A percentile compares a stretch with the other conserved stretches of the same genome.
These are phyloP conservation scores for Coprinopsis cinerea DNA, from an alignment of 768 basidiomycete genomes.

Conservation along the genomic window DNA sequence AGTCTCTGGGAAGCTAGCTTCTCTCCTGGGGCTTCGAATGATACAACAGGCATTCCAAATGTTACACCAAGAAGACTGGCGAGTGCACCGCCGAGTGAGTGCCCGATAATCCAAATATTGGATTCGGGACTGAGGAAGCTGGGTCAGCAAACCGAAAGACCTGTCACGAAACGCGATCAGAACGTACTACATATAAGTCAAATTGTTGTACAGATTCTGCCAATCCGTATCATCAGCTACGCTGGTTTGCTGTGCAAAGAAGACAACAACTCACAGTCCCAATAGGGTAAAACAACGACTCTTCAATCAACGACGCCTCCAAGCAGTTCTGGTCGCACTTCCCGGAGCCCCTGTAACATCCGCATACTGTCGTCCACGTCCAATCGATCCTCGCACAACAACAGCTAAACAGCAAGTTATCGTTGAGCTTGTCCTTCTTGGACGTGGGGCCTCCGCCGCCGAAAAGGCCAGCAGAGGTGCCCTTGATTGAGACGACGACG, in stretches of 20 bases:
- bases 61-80: constrained; percentile 82
- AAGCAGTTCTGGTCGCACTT: constrained; percentile 80
- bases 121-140: constrained; percentile 52
- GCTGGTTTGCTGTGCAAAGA: background rate
- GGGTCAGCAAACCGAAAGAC: background rate
- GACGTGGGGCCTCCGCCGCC: constrained; percentile 78
- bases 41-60: constrained; percentile 82
- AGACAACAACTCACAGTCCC: constrained; percentile 59
- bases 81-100: constrained; percentile 67
- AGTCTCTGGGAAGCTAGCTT: constrained; percentile 70
- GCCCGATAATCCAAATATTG: constrained; percentile 83
- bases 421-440: constrained; percentile 90
- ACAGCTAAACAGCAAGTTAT: constrained; percentile 89
- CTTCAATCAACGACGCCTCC: constrained; percentile 66
- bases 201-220: constrained; percentile 91
- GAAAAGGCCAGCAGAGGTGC: constrained; percentile 75
- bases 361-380: constrained; percentile 93
- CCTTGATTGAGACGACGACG: constrained; percentile 86
- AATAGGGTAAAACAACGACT: constrained; percentile 85
- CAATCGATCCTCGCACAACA: constrained; percentile 92
- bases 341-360: constrained; percentile 75
- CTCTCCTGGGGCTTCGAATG: constrained; percentile 90
- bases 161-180: background rate
- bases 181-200: constrained; percentile 76
- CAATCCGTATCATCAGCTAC: constrained; percentile 5